Evolutionary conservation across 2,329 filamentous ascomycete genomes (phyloP), one percentile per base, ranked within the genome.

Genomic region (Tolypocladium sp.): DNA sequence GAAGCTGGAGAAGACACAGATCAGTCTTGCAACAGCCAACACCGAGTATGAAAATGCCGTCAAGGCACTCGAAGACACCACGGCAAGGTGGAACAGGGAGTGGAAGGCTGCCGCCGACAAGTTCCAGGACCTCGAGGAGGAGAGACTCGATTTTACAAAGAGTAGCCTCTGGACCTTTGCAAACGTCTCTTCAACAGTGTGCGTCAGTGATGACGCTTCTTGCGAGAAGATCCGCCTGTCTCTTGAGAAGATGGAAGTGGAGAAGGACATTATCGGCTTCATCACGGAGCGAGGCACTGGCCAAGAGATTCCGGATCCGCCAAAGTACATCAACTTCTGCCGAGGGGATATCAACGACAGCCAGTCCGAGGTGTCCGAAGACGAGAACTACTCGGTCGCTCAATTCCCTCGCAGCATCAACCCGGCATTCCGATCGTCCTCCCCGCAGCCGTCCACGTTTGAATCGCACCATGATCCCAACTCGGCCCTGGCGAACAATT

Each of bases 101-200:
- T 99, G 94, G 94, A 99, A 97, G 75, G 86, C 90, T 25, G 94
- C 93, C 1, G 96, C 94, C 68, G 95, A 95, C 80, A 99, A 97
- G 78, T 99, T 99, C 74, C 95, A 99, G 77, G 95, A 99, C 68
- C 84, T 99, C 15, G 94, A 99, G 75, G 95, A 99, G 73, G 94
- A 99, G 75, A 84, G 94, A 51, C 82, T 99, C 44, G 94, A 99
- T 74, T 99, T 96, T 71, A 92, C 92, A 65, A 99, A 97, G 80
- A 96, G 90, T 76, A 97, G 94, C 69, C 79, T 99, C 9, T 99
- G 94, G 95, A 93, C 88, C 17, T 99, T 97, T 76, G 93, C 94
- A 59, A 99, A 99, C 72, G 92, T 99, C 67, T 87, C 94, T 1
- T 97, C 93, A 0, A 97, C 93, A 0, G 94, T 97, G 13, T 99